A percentile compares a stretch with the other conserved stretches of the same genome.
Evolutionary conservation across 768 basidiomycete species (phyloP).

Genomic region (Stropharia rugosoannulata): DNA sequence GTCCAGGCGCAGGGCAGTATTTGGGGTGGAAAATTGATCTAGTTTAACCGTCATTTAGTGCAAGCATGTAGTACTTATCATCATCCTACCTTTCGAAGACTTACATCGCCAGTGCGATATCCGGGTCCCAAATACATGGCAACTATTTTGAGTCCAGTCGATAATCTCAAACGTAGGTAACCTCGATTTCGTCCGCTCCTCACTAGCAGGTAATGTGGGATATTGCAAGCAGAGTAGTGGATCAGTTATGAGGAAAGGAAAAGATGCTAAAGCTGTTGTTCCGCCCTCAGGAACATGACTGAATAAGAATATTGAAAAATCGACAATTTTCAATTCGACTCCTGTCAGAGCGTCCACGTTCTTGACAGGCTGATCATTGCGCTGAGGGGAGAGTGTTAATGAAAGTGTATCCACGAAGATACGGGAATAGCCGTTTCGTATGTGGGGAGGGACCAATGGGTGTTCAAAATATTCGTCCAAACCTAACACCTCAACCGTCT

Average conservation of each 20-base stretch:
- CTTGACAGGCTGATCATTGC: background rate
- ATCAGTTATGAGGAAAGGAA: constrained; percentile 77
- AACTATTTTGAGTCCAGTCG: constrained; percentile 58
- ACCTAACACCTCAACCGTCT: constrained; percentile 1
- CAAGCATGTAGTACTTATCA: background rate
- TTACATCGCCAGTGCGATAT: constrained; percentile 64
- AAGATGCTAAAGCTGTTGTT: constrained; percentile 29
- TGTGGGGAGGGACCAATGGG: constrained; percentile 57
- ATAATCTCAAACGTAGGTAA: constrained; percentile 58
- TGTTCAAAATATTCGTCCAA: constrained; percentile 46
- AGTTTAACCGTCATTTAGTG: background rate
- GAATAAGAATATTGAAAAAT: constrained; percentile 61
- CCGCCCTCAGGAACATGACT: constrained; percentile 14
- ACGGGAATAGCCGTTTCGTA: constrained; percentile 52
- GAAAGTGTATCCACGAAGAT: constrained; percentile 44
- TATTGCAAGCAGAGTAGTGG: constrained; percentile 63
- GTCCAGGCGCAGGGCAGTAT: constrained; percentile 3
- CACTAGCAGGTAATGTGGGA: constrained; percentile 40
- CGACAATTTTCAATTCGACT: constrained; percentile 28
- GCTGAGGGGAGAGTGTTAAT: constrained; percentile 23
- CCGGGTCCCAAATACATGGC: constrained; percentile 44
- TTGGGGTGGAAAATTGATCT: background rate
- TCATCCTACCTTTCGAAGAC: constrained; percentile 17
- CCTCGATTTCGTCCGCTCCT: constrained; percentile 17
- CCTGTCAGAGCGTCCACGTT: background rate